Conservation (phyloP, 2,329 filamentous ascomycete genomes). For the Rhynchosporium secalis region DNA sequence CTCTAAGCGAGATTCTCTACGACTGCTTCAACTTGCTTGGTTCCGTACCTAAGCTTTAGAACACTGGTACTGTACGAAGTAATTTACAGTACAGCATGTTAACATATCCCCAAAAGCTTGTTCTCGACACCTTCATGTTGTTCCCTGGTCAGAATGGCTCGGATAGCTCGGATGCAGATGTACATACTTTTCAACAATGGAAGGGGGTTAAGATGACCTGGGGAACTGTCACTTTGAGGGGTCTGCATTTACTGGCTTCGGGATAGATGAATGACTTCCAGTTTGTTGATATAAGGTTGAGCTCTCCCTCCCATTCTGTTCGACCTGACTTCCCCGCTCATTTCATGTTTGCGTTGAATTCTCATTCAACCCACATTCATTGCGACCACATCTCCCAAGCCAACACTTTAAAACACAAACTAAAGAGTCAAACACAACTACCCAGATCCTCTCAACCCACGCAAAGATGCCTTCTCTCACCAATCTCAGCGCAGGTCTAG, state of each 20-base stretch:
- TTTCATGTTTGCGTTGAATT: background rate
- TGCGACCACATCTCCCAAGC: background rate
- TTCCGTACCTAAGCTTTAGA: too few species aligned
- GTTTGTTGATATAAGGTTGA: background rate
- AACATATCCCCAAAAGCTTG: background rate
- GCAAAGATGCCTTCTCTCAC: slow-evolving; percentile 16
- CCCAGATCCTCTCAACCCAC: background rate
- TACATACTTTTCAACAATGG: too few species aligned
- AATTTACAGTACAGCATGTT: too few species aligned
- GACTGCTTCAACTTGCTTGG: background rate
- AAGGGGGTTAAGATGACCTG: background rate
- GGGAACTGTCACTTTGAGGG: background rate
- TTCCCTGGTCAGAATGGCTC: background rate
- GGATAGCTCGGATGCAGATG: background rate
- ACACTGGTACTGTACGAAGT: too few species aligned
- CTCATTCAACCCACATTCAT: background rate
- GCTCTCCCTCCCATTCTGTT: background rate
- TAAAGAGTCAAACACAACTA: background rate
- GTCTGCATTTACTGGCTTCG: too few species aligned
- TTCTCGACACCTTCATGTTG: background rate
- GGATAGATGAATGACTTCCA: background rate
- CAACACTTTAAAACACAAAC: background rate
- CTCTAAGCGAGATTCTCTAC: background rate
- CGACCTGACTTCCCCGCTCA: background rate
- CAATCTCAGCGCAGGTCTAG: slow-evolving; percentile 13